These are phyloP conservation scores for Dissophora ornata DNA, from an alignment of 192 early-diverging fungal genomes.

Conservation along the genomic window DNA sequence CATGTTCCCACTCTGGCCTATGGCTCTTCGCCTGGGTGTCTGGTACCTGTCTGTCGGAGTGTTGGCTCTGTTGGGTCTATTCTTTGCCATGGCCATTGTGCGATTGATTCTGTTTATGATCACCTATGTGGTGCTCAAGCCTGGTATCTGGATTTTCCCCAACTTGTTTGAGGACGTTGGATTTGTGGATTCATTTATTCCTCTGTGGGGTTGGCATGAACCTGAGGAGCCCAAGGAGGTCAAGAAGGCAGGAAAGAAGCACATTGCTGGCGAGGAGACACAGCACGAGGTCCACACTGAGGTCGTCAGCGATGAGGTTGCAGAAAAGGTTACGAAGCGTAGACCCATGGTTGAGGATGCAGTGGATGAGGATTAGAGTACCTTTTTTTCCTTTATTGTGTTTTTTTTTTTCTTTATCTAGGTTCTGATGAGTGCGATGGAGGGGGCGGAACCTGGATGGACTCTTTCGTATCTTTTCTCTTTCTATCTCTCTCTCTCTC, in stretches of 20 bases:
- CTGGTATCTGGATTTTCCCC: conserved; percentile 96
- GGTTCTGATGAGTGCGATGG: no score
- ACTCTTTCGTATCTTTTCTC: no score
- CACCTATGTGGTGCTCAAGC: conserved; percentile 74
- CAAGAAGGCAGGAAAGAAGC: not conserved
- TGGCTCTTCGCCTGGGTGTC: conserved; percentile 80
- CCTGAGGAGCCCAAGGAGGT: conserved; percentile 54
- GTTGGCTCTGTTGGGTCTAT: conserved; percentile 86
- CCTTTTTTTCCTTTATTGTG: no score
- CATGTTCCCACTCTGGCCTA: conserved; percentile 96
- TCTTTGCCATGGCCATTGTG: conserved; percentile 89
- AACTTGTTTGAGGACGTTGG: conserved; percentile 97
- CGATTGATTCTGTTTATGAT: conserved; percentile 88
- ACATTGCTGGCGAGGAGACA: conserved; percentile 8
- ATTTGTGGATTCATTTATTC: conserved; percentile 93
- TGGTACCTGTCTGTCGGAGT: conserved; percentile 90
- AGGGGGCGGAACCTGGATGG: no score
- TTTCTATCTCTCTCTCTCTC: no score
- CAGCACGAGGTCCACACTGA: conserved; percentile 43
- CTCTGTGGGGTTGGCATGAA: conserved; percentile 87
- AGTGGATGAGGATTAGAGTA: conserved; percentile 46
- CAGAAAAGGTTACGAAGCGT: conserved; percentile 31
- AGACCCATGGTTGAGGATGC: conserved; percentile 55
- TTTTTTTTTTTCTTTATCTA: no score
- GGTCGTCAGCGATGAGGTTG: conserved; percentile 51